phyloP scores from a whole-genome alignment of 1,284 basidiomycete species.

The Cerrena zonata region DNA sequence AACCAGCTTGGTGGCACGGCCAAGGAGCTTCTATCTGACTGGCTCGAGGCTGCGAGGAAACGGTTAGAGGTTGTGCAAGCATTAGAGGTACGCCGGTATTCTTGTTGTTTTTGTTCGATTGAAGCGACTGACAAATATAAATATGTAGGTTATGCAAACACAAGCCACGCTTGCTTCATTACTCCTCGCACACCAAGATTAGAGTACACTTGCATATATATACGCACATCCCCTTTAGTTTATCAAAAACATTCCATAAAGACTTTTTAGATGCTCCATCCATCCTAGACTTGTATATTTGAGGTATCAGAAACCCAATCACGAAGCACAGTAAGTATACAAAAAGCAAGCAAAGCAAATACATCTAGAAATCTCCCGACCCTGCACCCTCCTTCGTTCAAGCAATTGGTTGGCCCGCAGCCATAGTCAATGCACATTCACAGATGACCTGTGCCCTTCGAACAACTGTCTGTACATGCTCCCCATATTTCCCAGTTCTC shows the following conservation, averaged over 20 bases:
- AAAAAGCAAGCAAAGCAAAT: background rate
- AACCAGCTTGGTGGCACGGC: slow-evolving; percentile 88
- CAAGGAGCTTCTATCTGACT: slow-evolving; percentile 79
- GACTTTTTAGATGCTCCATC: background rate
- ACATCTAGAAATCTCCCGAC: too few relatives aligned
- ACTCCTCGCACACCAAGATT: slow-evolving; percentile 44
- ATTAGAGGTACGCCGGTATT: slow-evolving; percentile 64
- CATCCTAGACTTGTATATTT: too few relatives aligned
- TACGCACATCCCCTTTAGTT: slow-evolving; percentile 13
- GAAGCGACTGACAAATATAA: slow-evolving; percentile 2
- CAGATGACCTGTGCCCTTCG: slow-evolving; percentile 78
- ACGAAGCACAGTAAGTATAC: background rate
- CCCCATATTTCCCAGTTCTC: slow-evolving; percentile 33
- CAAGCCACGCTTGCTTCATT: slow-evolving; percentile 73
- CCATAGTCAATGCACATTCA: slow-evolving; percentile 54
- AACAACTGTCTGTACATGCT: slow-evolving; percentile 65
- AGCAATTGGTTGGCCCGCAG: background rate
- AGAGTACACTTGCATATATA: slow-evolving; percentile 23
- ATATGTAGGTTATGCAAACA: slow-evolving; percentile 67
- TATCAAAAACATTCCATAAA: background rate
- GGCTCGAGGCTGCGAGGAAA: slow-evolving; percentile 85
- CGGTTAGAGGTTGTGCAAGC: slow-evolving; percentile 92
- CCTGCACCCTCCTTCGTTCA: background rate
- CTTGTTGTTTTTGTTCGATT: background rate
- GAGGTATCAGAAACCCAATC: too few relatives aligned